Conservation (phyloP, 2,329 filamentous ascomycete species). For the Calonectria leucothoes region DNA sequence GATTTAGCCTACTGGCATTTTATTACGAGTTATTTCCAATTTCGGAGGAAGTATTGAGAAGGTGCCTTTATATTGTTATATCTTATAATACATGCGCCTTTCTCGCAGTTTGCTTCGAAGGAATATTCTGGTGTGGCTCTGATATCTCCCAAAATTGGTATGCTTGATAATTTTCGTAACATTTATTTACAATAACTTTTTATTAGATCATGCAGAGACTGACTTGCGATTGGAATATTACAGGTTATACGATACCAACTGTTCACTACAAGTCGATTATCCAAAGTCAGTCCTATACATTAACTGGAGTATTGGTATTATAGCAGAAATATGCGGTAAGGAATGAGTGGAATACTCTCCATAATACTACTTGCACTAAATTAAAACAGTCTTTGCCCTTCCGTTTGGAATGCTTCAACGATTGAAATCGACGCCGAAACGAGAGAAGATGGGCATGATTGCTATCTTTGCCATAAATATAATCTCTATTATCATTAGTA, state of each 20-base stretch:
- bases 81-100: neutral
- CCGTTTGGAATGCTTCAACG: neutral
- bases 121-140: neutral
- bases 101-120: neutral
- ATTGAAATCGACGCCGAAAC: neutral
- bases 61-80: neutral
- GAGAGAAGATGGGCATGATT: neutral
- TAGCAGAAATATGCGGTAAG: neutral
- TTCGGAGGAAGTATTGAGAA: neutral
- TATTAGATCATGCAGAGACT: neutral
- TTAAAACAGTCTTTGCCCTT: neutral
- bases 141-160: neutral
- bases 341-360: no score
- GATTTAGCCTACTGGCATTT: neutral
- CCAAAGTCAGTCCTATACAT: neutral
- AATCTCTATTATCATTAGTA: neutral
- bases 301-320: neutral
- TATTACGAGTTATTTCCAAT: neutral
- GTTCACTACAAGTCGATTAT: neutral
- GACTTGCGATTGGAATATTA: neutral
- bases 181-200: no score
- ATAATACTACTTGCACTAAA: neutral
- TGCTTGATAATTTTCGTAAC: neutral
- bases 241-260: neutral
- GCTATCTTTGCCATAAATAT: neutral